Evolutionary conservation across 225 moss, liverwort and hornwort genomes (phyloP), one percentile per base, ranked within the genome.

Genomic region (Physcomitrium patens): DNA sequence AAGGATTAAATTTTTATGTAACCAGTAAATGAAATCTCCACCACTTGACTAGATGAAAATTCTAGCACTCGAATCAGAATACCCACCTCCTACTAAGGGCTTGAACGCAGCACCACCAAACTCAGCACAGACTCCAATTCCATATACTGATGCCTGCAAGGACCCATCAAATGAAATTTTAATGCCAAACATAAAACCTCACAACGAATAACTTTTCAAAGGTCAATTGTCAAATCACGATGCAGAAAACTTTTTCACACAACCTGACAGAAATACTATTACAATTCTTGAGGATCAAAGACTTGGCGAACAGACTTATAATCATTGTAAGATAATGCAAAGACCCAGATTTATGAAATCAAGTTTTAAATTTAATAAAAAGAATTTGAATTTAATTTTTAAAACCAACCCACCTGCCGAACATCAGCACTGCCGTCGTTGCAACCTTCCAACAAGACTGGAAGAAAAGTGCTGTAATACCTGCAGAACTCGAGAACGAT

Each of bases 111-210:
- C 72, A 67, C 95, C 95, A 61, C 99, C 95, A 71, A 86, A 99
- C 76, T 99, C 95, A 67, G 99, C 94, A 80, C 99, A 99, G 5
- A 99, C 99, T 70, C 99, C 99, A 65, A 99, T 91, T 69, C 99
- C 99, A 76, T 99, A 99, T 3, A 99, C 99, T 23, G 95, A 89
- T 63, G 99, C 99, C 99, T 99, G 93, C 57, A 71, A 65, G 43
- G 57, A 20, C 50, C 5, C 67, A 71, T 27, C 43, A 80, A 27
- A 47, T 45, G 59, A 13, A 58, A 43, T 54, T 67, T 31, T 3
- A 0, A 68, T 26, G 61, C 54, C 70, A 67, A 12, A 28, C 42
- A 62, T 7, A 7, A 22, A 14, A 28, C 48, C 22, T 3, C 10
- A 22, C n/a, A 55, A 65, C 65, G 42, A 14, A 60, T 50, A 8